phyloP scores from a whole-genome alignment of 805 yeast species.

The Kluyveromyces dobzhanskii region DNA sequence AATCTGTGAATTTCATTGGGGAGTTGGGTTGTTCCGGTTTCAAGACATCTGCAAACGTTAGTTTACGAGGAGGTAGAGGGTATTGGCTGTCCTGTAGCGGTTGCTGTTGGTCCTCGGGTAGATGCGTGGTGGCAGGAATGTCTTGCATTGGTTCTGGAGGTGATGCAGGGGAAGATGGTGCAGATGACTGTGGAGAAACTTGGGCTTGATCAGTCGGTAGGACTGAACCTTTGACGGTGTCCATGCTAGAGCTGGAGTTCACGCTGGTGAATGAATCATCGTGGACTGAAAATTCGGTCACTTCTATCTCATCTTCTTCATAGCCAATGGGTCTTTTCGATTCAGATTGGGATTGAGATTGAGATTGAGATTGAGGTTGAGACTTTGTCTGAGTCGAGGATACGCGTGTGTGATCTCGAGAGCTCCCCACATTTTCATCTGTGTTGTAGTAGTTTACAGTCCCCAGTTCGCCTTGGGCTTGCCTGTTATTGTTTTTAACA shows the following conservation, averaged over 20 bases:
- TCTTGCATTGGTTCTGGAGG: background rate
- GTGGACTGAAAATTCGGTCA: conserved; percentile 1
- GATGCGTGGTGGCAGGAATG: background rate
- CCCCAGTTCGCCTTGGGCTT: background rate
- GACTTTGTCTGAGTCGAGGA: too few relatives aligned
- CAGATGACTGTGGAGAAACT: background rate
- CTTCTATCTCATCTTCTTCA: conserved; percentile 2
- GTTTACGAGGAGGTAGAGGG: conserved; percentile 25
- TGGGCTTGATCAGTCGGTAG: background rate
- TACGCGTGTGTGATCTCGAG: background rate
- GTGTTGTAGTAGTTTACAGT: background rate
- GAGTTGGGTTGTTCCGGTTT: conserved; percentile 42
- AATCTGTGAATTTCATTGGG: conserved; percentile 56
- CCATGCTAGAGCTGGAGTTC: background rate
- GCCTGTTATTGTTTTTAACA: background rate
- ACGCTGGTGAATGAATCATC: conserved; percentile 4
- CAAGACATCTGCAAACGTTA: conserved; percentile 29
- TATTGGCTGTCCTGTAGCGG: conserved; percentile 1
- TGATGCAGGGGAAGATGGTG: background rate
- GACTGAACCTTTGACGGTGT: background rate
- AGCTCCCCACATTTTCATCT: background rate
- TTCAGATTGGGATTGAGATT: background rate
- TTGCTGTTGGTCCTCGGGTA: conserved; percentile 5
- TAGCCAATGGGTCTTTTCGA: background rate
- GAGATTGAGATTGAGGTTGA: too few relatives aligned